phyloP scores from a whole-genome alignment of 2,329 filamentous ascomycete species.

The Claviceps lovelessii region DNA sequence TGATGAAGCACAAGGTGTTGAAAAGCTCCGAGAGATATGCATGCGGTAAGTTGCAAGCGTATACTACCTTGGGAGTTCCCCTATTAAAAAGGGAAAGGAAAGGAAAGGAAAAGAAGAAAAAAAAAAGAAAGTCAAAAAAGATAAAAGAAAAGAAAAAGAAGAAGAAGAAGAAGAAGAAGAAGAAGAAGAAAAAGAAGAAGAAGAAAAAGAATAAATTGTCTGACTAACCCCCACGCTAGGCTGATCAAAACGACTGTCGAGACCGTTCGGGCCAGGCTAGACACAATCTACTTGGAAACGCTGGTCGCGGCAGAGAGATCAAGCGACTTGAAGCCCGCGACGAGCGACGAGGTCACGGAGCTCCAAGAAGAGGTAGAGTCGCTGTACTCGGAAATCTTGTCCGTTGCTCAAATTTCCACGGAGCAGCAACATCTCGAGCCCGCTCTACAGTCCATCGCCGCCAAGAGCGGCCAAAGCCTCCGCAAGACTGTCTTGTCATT shows the following conservation, averaged over 20 bases:
- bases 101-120: background rate
- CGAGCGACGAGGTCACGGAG: slow-evolving; percentile 29
- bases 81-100: too few species aligned
- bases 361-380: slow-evolving; percentile 54
- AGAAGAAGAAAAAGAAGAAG: background rate
- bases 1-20: slow-evolving; percentile 37
- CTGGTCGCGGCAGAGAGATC: slow-evolving; percentile 18
- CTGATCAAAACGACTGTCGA: slow-evolving; percentile 45
- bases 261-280: slow-evolving; percentile 37
- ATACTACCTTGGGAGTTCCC: background rate
- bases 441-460: slow-evolving; percentile 32
- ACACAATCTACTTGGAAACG: slow-evolving; percentile 39
- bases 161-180: too few species aligned
- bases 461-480: slow-evolving; percentile 29
- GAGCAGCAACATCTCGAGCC: slow-evolving; percentile 54
- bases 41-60: slow-evolving; percentile 26
- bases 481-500: slow-evolving; percentile 32
- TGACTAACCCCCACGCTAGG: slow-evolving; percentile 14
- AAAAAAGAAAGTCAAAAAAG: background rate
- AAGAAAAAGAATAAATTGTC: too few species aligned
- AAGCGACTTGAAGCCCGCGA: slow-evolving; percentile 13
- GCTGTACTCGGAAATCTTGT: slow-evolving; percentile 53
- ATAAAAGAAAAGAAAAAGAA: too few species aligned
- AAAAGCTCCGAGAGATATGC: slow-evolving; percentile 44
- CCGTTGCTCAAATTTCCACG: slow-evolving; percentile 56